Evolutionary conservation across 805 yeast species (phyloP).

Genomic region (Yarrowia bubula): DNA sequence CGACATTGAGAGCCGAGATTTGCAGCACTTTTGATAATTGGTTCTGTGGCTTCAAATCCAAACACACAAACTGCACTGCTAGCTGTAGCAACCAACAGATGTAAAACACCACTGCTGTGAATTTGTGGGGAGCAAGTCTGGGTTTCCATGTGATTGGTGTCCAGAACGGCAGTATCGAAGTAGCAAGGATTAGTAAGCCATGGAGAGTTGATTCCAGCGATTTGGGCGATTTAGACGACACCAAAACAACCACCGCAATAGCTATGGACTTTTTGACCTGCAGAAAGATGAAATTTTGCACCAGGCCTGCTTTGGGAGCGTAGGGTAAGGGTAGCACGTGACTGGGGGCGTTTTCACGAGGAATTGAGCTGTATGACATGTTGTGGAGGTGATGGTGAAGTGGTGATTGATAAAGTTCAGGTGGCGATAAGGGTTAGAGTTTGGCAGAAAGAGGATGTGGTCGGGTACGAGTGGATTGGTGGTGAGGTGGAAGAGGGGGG

Average conservation of each 20-base stretch:
- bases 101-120: conserved; percentile 6
- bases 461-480: too few relatives aligned
- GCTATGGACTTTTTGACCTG: neutral
- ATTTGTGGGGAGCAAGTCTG: neutral
- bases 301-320: neutral
- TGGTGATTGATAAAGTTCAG: neutral
- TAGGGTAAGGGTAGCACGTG: neutral
- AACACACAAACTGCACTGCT: neutral
- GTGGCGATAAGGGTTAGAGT: neutral
- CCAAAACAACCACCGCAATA: neutral
- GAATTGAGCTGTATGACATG: conserved; percentile 10
- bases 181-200: neutral
- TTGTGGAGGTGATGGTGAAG: neutral
- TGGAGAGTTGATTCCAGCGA: neutral
- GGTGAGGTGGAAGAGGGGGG: too few relatives aligned
- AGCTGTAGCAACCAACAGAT: conserved; percentile 2
- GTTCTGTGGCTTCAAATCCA: neutral
- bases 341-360: neutral
- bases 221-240: neutral
- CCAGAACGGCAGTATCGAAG: neutral
- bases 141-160: neutral
- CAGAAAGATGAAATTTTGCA: conserved; percentile 1
- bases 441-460: neutral
- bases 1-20: neutral
- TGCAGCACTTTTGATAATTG: neutral